Evolutionary conservation across 139 green algal species (phyloP), one percentile per base, ranked within the genome.

Genomic region (Prasinococcaceae sp.): DNA sequence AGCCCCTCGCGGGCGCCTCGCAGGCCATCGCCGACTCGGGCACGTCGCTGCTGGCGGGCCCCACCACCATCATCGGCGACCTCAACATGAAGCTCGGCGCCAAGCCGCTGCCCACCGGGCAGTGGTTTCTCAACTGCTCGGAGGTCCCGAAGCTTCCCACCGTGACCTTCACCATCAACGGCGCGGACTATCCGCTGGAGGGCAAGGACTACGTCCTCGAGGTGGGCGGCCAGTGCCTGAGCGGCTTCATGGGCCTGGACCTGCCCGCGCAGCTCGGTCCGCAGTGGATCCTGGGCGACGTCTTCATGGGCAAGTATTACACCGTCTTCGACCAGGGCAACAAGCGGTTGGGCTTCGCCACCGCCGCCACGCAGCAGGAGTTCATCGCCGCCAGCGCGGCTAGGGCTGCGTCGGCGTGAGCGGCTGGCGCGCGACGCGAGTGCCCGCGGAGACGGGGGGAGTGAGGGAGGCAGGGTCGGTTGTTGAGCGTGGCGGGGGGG

Each of bases 241-340:
- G 70, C 49, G 90, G 90, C 3, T 98, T 98, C 79, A 90, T 95
- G 72, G 86, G 84, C 2, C 60, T 98, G 20, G 88, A 96, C 47
- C 47, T 97, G 3, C 83, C 84, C 0, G 24, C 61, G 25, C 72
- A 72, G 16, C 55, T 76, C 22, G 88, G 88, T 5, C 88, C 84
- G 6, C 76, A 96, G 30, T 98, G 90, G 90, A 96, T 96, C 53
- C 64, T 98, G 59, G 90, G 89, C 0, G 88, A 94, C 53, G 73
- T 93, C 26, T 95, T 96, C 72, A 61, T 97, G 6, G 88, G 84
- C 1, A 68, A 76, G 2, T 98, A 94, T 69, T 84, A 98, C 78
- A 92, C 85, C 5, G 76, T 94, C 0, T 98, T 93, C 56, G 89
- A 98, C 49, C 80, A 79, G 28, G 90, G 84, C 44, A 78, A 85